Base-by-base conservation (phyloP, 176 grass and related monocot species). In the Echinochloa phyllopogon region DNA sequence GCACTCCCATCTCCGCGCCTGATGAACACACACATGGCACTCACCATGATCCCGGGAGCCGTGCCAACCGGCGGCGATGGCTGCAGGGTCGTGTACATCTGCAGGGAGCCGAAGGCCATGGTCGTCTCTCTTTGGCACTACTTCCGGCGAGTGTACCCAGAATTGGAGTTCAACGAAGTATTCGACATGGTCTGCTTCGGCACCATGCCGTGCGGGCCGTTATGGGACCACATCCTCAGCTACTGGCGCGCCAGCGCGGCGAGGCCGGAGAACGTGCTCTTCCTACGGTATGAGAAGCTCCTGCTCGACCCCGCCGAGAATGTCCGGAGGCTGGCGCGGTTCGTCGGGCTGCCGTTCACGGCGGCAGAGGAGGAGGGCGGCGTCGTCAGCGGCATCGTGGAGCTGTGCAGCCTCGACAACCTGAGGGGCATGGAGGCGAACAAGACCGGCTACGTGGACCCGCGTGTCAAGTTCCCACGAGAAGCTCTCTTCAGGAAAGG, bases 1-100 rank as follows among this genome's bases (percentile, higher is more conserved):
- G 11, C 0, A 49, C 67, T 91, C 23, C 80, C 89, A 3, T 86
- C 89, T 13, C 85, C 75, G 25, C 64, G 89, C 8, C 76, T 91
- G 10, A 81, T 88, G 72, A 84, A 81, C 72, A 91, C 89, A 49
- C 89, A 91, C 84, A 24, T 84, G 55, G 85, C 89, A 23, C 27
- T 84, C 69, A 43, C 68, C 2, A 38, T 91, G 24, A 76, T 87
- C 33, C 86, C 89, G 0, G 52, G 37, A 27, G 10, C 89, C 36
- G 56, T 88, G 42, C 53, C 75, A 3, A 53, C 14, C 71, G 67
- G 82, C 21, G 80, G 74, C n/a, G 55, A 20, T 55, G 75, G 86
- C 29, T 85, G 85, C 59, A 75, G 24, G 73, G 67, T 91, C 1
- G 71, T 14, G 20, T 83, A 83, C 55, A 17, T 83, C 41, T 74